These are phyloP conservation scores for Sarocladium kiliense DNA, from an alignment of 2,329 filamentous ascomycete species.

Conservation along the genomic window DNA sequence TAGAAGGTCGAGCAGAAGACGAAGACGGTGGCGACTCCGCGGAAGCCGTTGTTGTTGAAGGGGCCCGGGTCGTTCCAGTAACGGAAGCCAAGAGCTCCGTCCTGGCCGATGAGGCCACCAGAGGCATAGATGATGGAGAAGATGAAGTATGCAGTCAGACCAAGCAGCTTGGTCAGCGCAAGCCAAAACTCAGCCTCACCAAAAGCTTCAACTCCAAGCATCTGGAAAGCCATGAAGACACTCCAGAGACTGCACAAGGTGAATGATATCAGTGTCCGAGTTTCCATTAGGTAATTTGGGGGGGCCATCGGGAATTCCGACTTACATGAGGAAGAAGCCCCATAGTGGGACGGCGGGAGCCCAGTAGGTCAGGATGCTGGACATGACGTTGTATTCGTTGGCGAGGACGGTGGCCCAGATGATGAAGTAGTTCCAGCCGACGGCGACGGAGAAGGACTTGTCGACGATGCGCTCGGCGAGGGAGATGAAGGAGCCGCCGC, in stretches of 20 bases:
- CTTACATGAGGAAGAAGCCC: slow-evolving; percentile 51
- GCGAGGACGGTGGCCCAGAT: slow-evolving; percentile 62
- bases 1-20: slow-evolving; percentile 68
- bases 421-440: slow-evolving; percentile 69
- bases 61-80: slow-evolving; percentile 71
- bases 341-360: slow-evolving; percentile 54
- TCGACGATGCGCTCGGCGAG: slow-evolving; percentile 68
- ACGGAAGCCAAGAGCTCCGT: slow-evolving; percentile 57
- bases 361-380: slow-evolving; percentile 63
- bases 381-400: slow-evolving; percentile 68
- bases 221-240: slow-evolving; percentile 62
- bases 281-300: neutral
- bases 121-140: slow-evolving; percentile 69
- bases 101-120: slow-evolving; percentile 57
- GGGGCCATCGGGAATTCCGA: too few relatives aligned
- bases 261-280: neutral
- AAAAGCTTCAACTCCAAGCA: slow-evolving; percentile 68
- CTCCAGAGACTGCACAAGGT: slow-evolving; percentile 62
- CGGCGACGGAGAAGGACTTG: slow-evolving; percentile 61
- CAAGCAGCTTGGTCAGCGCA: slow-evolving; percentile 64
- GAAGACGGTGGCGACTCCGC: slow-evolving; percentile 60
- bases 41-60: slow-evolving; percentile 61
- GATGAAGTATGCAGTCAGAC: slow-evolving; percentile 66
- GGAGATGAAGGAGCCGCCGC: slow-evolving; percentile 65
- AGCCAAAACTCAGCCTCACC: slow-evolving; percentile 80